phyloP scores from a whole-genome alignment of 139 green algal species.

The Micractinium sp. region DNA sequence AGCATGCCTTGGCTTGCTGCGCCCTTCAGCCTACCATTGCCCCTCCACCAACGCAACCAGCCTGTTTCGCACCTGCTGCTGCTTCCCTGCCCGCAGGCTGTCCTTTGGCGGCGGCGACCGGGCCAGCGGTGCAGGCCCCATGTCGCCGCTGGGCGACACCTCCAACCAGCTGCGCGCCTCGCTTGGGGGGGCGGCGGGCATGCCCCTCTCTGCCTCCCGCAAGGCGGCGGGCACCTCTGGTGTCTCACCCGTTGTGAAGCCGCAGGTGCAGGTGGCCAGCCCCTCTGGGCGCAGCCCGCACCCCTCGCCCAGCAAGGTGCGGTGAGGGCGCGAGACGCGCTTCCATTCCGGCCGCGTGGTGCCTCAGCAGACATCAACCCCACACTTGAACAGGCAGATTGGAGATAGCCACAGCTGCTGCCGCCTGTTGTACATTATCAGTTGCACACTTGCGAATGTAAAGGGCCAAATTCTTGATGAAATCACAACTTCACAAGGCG shows the following conservation, averaged over 20 bases:
- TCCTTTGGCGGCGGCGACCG: constrained; percentile 16
- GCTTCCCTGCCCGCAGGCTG: background rate
- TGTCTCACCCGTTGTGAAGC: background rate
- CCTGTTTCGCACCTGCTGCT: background rate
- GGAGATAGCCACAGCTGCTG: background rate
- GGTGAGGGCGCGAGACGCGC: background rate
- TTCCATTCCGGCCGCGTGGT: background rate
- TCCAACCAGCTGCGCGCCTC: constrained; percentile 4
- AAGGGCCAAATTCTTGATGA: too few relatives aligned
- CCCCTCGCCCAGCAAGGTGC: constrained; percentile 9
- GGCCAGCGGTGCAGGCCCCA: background rate
- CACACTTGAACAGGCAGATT: too few relatives aligned
- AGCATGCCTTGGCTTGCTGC: background rate
- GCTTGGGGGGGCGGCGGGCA: background rate
- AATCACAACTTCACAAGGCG: too few relatives aligned
- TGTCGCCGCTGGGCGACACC: constrained; percentile 11
- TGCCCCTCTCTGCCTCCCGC: background rate
- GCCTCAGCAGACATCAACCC: too few relatives aligned
- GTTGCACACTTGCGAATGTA: background rate
- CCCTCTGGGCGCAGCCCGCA: constrained; percentile 10
- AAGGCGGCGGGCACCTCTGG: background rate
- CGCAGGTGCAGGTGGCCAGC: constrained; percentile 20
- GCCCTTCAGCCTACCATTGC: too few relatives aligned
- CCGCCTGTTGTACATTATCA: background rate
- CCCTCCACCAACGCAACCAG: background rate